Conservation (phyloP, 768 basidiomycete species). For the Tephrocybe sp. region DNA sequence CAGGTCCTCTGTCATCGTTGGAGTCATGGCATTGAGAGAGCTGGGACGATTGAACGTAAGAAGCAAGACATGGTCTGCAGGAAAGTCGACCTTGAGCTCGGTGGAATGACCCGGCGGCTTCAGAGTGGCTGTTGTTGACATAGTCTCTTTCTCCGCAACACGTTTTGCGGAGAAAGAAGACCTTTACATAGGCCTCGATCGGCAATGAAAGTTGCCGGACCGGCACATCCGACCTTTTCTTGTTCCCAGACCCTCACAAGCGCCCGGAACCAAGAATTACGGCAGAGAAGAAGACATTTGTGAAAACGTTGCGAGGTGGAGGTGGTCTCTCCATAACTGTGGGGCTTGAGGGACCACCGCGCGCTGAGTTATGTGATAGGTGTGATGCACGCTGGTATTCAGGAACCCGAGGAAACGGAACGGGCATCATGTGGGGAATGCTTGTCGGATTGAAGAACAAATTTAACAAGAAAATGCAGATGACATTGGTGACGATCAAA, state of each 20-base stretch:
- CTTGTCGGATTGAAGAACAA: constrained; percentile 12
- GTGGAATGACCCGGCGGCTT: constrained; percentile 31
- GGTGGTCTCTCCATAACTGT: not conserved
- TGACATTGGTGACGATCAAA: constrained; percentile 24
- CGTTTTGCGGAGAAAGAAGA: constrained; percentile 11
- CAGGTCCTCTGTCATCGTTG: constrained; percentile 55
- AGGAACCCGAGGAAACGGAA: constrained; percentile 22
- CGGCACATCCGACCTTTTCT: not conserved
- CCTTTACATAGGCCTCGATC: not conserved
- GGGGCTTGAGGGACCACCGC: not conserved
- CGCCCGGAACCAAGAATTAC: not conserved
- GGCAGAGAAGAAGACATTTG: not conserved
- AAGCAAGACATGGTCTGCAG: constrained; percentile 37
- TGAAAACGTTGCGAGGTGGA: not conserved
- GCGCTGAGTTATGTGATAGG: no score
- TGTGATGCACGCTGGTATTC: not conserved
- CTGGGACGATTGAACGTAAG: constrained; percentile 63
- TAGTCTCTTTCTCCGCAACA: constrained; percentile 11
- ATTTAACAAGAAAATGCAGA: constrained; percentile 20
- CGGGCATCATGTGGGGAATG: constrained; percentile 10
- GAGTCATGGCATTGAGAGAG: constrained; percentile 73
- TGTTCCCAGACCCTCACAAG: not conserved
- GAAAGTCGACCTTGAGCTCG: constrained; percentile 37
- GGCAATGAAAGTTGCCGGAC: constrained; percentile 8
- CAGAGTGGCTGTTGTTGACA: constrained; percentile 18